Base-by-base conservation (phyloP, 1,284 basidiomycete genomes). In the Inonotus hispidus region DNA sequence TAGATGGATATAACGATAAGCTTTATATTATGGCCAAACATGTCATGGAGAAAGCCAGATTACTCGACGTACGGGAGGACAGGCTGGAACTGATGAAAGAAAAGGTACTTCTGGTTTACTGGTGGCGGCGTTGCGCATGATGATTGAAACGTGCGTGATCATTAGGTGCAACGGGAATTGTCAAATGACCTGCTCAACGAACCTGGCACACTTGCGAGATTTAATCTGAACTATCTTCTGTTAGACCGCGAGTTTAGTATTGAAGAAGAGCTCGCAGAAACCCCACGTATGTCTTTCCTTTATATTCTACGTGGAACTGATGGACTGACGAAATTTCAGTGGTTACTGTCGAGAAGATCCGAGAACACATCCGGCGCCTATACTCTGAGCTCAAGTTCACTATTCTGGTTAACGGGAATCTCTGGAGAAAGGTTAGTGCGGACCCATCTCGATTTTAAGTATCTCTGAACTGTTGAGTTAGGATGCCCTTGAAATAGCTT, bases 1-100 rank as follows among this genome's bases (percentile, higher is more conserved):
- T 95, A 52, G 82, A 81, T 55, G 97, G 97, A 1, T 99, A 98
- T 77, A 97, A 95, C 71, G 95, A 99, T 76, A 98, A 98, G 75
- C 79, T 99, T 39, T 76, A 84, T 4, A 83, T 92, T 0, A 81
- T 99, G 32, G 81, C 88, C 7, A 77, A 88, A 67, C 82, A 87
- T 64, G 85, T 99, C 60, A 72, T 98, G 46, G 82, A 88, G 65
- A 87, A 85, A 68, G 78, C 92, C 60, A 88, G 84, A 70, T 77
- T 77, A 37, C 79, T 95, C 59, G 75, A 83, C 66, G 80, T 97
- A 37, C 81, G 88, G 66, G 75, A 83, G 23, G 82, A 89, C 60
- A 80, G 95, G 62, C 84, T 98, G 63, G 82, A 80, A 53, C 83
- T 98, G 55, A 84, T 97, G 72, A 91, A 89, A 71, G 93, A 98